Evolutionary conservation across 768 basidiomycete genomes (phyloP), one percentile per base, ranked within the genome.

Genomic region (Suillus ampliporus): DNA sequence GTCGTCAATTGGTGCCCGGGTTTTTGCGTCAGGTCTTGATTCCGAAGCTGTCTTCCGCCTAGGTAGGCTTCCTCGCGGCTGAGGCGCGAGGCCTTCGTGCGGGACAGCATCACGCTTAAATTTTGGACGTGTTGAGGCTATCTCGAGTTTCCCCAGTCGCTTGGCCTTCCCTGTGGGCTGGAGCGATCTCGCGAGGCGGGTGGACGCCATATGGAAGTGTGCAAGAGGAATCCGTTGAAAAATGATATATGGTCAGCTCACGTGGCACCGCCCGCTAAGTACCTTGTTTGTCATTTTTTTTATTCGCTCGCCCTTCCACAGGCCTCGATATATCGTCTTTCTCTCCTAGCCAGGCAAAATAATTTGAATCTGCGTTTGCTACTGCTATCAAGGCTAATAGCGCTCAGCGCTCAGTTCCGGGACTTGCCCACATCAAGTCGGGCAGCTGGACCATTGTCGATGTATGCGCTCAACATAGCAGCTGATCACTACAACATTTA

Each of bases 131-230:
- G 65, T 41, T 14, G 69, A 60, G n/a, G 69, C 73, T 47, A 71
- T 60, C 31, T 74, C 71, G 9, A 76, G 43, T 9, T 66, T 68
- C 11, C 73, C 72, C 10, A 72, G 65, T 50, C 63, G 70, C 41
- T 72, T 72, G 7, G 70, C 67, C 44, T 58, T 72, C 4, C 71
- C 71, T 8, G 62, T 65, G 1, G 72, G 71, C n/a, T 76, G 61
- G 43, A 76, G 57, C 13, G 72, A 73, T 56, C 67, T 64, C 52
- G 71, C 71, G 5, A 74, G 73, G 10, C 74, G 71, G 7, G n/a
- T 63, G 17, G n/a, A n/a, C n/a, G n/a, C n/a, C n/a, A n/a, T n/a
- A n/a, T n/a, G n/a, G n/a, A n/a, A n/a, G n/a, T n/a, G n/a, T n/a
- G n/a, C n/a, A n/a, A n/a, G n/a, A n/a, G n/a, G n/a, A n/a, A n/a